These are phyloP conservation scores for Coniella vitis DNA, from an alignment of 2,329 filamentous ascomycete genomes.

Conservation along the genomic window DNA sequence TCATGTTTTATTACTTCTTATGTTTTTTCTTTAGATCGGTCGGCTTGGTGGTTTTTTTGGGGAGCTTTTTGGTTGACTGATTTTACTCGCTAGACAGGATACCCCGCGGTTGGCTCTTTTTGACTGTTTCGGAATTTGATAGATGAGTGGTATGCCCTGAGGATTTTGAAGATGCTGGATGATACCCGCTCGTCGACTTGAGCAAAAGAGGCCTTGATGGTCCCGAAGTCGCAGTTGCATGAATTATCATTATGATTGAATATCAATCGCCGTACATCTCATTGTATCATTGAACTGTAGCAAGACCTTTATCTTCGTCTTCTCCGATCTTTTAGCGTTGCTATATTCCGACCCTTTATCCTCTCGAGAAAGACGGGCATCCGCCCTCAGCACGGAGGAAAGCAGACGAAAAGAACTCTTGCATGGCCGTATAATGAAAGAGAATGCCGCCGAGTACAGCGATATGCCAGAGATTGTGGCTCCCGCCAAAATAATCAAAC, in stretches of 20 bases:
- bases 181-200: slow-evolving; percentile 8
- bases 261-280: not conserved
- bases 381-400: slow-evolving; percentile 60
- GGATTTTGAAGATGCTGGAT: slow-evolving; percentile 1
- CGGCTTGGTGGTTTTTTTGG: not conserved
- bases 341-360: not conserved
- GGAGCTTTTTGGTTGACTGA: not conserved
- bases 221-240: not conserved
- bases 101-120: slow-evolving; percentile 1
- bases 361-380: slow-evolving; percentile 50
- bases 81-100: slow-evolving; percentile 7
- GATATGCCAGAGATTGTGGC: slow-evolving; percentile 96
- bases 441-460: slow-evolving; percentile 91
- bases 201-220: slow-evolving; percentile 1
- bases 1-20: not conserved
- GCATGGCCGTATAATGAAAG: slow-evolving; percentile 97
- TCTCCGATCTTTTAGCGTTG: not conserved
- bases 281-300: not conserved
- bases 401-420: slow-evolving; percentile 79
- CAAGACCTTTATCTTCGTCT: not conserved
- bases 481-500: slow-evolving; percentile 93
- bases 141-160: not conserved
- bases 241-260: not conserved
- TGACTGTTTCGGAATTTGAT: not conserved
- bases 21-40: no score